Evolutionary conservation across 306 rosid genomes (phyloP), one percentile per base, ranked within the genome.

Genomic region (Prosopis cineraria): DNA sequence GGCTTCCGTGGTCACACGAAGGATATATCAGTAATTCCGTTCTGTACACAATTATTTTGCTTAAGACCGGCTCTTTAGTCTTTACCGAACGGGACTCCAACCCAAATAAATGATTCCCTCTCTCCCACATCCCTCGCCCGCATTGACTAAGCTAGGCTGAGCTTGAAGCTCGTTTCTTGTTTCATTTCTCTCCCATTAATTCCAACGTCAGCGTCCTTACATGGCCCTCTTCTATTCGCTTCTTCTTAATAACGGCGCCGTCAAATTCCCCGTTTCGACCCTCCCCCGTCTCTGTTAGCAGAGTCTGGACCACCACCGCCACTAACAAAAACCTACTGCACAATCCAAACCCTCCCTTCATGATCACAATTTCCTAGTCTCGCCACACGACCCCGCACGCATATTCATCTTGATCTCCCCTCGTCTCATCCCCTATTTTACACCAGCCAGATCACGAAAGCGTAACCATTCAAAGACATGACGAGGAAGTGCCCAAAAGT

Each of bases 201-300:
- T 70, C 29, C 75, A 43, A 73, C 79, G 66, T 76, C 60, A 5
- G 74, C 45, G 45, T 4, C 25, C 0, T 0, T 78, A 80, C 90
- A 90, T 86, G 97, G 62, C 85, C 25, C 2, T 19, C 0, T 1
- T 2, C 40, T 10, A 70, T 75, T 89, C 6, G 87, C 5, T 2
- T 16, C n/a, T 39, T 4, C 66, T 80, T 78, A 34, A 89, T 92
- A 94, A 94, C 98, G 91, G 97, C 92, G 95, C 97, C 96, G 96
- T 94, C 98, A 89, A 79, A 83, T 41, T 66, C 14, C 92, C 96
- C 94, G 93, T 90, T 92, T 81, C 40, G 17, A 85, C 89, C 89
- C 86, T 89, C 93, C 90, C 88, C 93, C 84, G 85, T 91, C 89
- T 65, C 84, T 84, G 55, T 84, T 88, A 85, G 82, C 88, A 89